Conservation (phyloP, 306 rosid genomes). For the Pachyrhizus erosus region DNA sequence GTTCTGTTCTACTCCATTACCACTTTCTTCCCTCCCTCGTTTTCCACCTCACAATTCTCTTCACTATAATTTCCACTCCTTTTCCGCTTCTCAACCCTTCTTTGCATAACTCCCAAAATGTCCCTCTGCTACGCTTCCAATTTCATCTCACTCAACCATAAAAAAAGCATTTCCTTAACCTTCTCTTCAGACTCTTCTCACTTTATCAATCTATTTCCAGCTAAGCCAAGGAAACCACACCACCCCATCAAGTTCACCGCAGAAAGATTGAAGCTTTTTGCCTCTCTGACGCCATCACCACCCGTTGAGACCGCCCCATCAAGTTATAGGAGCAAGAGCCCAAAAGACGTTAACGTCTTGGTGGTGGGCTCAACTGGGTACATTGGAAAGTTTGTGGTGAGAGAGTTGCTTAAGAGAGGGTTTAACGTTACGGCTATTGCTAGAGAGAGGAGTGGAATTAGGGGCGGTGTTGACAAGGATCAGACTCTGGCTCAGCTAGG, state of each 20-base stretch:
- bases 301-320: slow-evolving; percentile 52
- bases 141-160: slow-evolving; percentile 59
- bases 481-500: slow-evolving; percentile 64
- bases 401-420: slow-evolving; percentile 81
- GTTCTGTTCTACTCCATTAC: not conserved
- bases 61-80: slow-evolving; percentile 33
- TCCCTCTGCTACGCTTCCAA: slow-evolving; percentile 66
- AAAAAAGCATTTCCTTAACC: slow-evolving; percentile 41
- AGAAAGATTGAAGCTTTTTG: slow-evolving; percentile 54
- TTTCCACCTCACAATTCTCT: slow-evolving; percentile 44
- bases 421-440: slow-evolving; percentile 80
- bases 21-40: slow-evolving; percentile 19
- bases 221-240: slow-evolving; percentile 49
- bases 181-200: slow-evolving; percentile 67
- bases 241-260: slow-evolving; percentile 48
- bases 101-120: slow-evolving; percentile 51
- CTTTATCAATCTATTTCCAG: slow-evolving; percentile 54
- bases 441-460: slow-evolving; percentile 89
- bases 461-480: slow-evolving; percentile 65
- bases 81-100: slow-evolving; percentile 14
- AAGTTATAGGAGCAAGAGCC: slow-evolving; percentile 67
- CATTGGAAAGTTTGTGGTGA: slow-evolving; percentile 89
- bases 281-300: slow-evolving; percentile 56
- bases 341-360: slow-evolving; percentile 74
- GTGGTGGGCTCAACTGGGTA: slow-evolving; percentile 97